A percentile compares a stretch with the other conserved stretches of the same genome.
These are phyloP conservation scores for Quercus lobata DNA, from an alignment of 331 rosid species.

Conservation along the genomic window DNA sequence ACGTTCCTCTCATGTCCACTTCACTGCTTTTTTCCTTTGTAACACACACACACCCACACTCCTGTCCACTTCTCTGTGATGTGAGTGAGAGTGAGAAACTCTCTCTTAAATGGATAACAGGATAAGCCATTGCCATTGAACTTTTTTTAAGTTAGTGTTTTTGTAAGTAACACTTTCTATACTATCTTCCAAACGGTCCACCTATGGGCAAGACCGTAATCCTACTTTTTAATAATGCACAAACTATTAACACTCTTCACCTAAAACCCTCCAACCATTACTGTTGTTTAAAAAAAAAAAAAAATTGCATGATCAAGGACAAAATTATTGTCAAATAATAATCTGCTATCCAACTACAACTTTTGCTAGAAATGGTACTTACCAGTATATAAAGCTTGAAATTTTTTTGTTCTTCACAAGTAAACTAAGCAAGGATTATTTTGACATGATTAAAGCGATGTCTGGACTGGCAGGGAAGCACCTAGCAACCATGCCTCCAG, in stretches of 20 bases:
- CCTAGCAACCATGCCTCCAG: too few relatives aligned
- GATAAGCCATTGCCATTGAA: constrained; percentile 57
- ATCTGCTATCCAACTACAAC: too few relatives aligned
- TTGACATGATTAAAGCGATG: too few relatives aligned
- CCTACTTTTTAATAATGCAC: too few relatives aligned
- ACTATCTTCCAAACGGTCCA: constrained; percentile 36
- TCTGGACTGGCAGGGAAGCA: too few relatives aligned
- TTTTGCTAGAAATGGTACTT: too few relatives aligned
- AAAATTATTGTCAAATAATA: too few relatives aligned
- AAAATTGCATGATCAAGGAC: too few relatives aligned
- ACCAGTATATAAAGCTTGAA: too few relatives aligned
- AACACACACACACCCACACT: constrained; percentile 17
- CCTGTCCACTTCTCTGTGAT: constrained; percentile 39
- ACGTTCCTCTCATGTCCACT: constrained; percentile 50
- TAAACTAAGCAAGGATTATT: too few relatives aligned
- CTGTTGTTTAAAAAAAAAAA: too few relatives aligned
- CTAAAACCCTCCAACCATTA: not conserved
- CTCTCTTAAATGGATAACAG: constrained; percentile 40
- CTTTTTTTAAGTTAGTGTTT: constrained; percentile 21
- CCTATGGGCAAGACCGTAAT: constrained; percentile 29
- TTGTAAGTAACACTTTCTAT: constrained; percentile 19
- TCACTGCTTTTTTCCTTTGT: constrained; percentile 24
- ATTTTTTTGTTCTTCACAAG: too few relatives aligned
- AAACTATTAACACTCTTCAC: not conserved
- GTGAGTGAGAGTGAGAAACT: constrained; percentile 38